phyloP scores from a whole-genome alignment of 2,329 filamentous ascomycete genomes.

The Verticillium dahliae region DNA sequence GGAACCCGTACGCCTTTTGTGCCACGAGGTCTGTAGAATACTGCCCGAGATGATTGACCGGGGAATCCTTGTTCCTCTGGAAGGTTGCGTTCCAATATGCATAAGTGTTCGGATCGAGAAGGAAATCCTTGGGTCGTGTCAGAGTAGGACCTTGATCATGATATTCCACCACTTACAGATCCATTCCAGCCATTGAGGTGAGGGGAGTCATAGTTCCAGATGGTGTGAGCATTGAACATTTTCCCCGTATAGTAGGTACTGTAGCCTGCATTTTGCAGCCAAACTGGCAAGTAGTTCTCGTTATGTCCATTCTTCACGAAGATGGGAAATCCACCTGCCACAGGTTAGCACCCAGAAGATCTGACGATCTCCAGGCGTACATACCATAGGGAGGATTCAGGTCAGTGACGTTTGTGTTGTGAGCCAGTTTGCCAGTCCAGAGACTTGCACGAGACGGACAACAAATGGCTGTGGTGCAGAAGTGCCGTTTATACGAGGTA shows the following conservation, averaged over 20 bases:
- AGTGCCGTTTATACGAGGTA: conserved; percentile 53
- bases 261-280: conserved; percentile 44
- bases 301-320: conserved; percentile 44
- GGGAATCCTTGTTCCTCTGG: conserved; percentile 47
- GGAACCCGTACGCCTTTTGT: conserved; percentile 50
- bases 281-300: conserved; percentile 41
- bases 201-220: conserved; percentile 43
- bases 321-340: conserved; percentile 35
- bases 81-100: conserved; percentile 60
- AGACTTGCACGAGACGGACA: conserved; percentile 58
- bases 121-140: conserved; percentile 26
- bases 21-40: conserved; percentile 51
- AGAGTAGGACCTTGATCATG: not conserved
- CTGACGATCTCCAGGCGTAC: conserved; percentile 29
- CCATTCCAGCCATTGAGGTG: conserved; percentile 49
- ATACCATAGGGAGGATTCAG: conserved; percentile 47
- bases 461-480: conserved; percentile 57
- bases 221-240: conserved; percentile 43
- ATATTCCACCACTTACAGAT: conserved; percentile 21
- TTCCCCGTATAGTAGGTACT: conserved; percentile 50
- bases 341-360: conserved; percentile 9
- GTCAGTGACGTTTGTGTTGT: conserved; percentile 59
- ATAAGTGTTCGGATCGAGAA: conserved; percentile 63
- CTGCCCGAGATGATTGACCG: conserved; percentile 30
- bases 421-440: conserved; percentile 55